phyloP scores from a whole-genome alignment of 495 filamentous ascomycete genomes.

The Daldinia concentrica region DNA sequence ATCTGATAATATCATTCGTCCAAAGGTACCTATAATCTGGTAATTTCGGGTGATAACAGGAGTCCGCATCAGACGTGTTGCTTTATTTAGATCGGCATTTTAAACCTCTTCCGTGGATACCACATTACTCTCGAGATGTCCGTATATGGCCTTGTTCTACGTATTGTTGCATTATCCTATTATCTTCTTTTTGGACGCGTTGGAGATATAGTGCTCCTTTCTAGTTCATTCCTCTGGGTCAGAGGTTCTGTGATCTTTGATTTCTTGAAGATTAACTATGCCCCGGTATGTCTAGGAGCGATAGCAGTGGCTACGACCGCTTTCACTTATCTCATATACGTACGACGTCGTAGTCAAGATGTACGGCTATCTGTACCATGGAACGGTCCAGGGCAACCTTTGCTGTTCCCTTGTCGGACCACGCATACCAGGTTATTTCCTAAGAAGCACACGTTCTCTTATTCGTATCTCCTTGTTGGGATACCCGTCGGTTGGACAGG shows the following conservation, averaged over 20 bases:
- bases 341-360: slow-evolving; percentile 13
- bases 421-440: slow-evolving; percentile 70
- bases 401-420: slow-evolving; percentile 68
- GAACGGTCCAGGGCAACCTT: slow-evolving; percentile 44
- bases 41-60: background rate
- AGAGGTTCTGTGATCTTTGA: background rate
- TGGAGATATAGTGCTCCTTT: slow-evolving; percentile 23
- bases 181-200: slow-evolving; percentile 23
- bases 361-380: slow-evolving; percentile 11
- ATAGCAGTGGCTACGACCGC: background rate
- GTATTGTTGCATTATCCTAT: slow-evolving; percentile 21
- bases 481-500: slow-evolving; percentile 71
- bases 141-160: slow-evolving; percentile 17
- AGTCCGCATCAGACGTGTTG: background rate
- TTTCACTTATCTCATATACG: slow-evolving; percentile 15
- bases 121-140: slow-evolving; percentile 11
- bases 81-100: background rate
- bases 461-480: slow-evolving; percentile 72
- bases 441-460: slow-evolving; percentile 69
- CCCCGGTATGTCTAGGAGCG: background rate
- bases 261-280: slow-evolving; percentile 1
- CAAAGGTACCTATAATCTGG: background rate
- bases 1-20: background rate
- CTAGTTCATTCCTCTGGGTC: slow-evolving; percentile 14
- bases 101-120: slow-evolving; percentile 4